Evolutionary conservation across 139 green algal genomes (phyloP).

Genomic region (Pseudopediastrum boryanum): DNA sequence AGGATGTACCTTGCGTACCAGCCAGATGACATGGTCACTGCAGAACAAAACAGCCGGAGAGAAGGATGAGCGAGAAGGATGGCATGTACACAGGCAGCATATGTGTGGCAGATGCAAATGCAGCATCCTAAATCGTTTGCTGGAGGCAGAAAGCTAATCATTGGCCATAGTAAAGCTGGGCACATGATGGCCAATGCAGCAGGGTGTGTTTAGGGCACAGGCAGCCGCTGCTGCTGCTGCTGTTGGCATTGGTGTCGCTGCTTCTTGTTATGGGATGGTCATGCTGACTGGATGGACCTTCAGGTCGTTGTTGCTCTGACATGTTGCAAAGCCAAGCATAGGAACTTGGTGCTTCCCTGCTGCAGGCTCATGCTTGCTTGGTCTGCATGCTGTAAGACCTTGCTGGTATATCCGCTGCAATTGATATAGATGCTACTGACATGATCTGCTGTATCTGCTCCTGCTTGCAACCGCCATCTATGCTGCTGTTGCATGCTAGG

Average conservation of each 20-base stretch:
- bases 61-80: neutral
- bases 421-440: neutral
- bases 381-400: neutral
- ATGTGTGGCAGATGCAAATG: neutral
- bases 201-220: neutral
- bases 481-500: neutral
- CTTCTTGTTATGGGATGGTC: too few species aligned
- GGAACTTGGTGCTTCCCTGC: neutral
- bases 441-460: neutral
- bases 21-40: conserved; percentile 41
- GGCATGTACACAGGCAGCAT: neutral
- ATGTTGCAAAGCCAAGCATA: neutral
- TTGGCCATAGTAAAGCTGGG: neutral
- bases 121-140: neutral
- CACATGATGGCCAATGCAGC: neutral
- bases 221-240: neutral
- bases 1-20: conserved; percentile 45
- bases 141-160: neutral
- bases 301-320: too few species aligned
- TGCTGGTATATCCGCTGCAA: neutral
- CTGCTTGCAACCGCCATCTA: too few species aligned
- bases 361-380: neutral
- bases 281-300: too few species aligned
- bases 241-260: too few species aligned
- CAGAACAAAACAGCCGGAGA: conserved; percentile 4